Evolutionary conservation across 768 basidiomycete species (phyloP).

Genomic region (Leccinum boreale): DNA sequence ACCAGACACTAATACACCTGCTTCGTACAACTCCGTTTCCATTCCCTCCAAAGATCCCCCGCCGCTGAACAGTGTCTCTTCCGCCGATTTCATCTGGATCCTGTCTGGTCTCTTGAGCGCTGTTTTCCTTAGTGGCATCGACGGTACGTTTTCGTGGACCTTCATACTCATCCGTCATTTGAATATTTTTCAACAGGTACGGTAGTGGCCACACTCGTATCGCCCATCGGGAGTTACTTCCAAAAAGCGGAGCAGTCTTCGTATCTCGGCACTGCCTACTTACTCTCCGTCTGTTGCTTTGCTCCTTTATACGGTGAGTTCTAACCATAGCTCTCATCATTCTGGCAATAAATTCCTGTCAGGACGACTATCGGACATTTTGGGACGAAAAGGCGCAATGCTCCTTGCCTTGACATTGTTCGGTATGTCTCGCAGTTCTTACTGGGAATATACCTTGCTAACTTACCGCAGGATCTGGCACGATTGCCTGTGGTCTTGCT

Average conservation of each 20-base stretch:
- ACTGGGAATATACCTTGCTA: not conserved
- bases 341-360: not conserved
- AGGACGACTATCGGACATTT: not conserved
- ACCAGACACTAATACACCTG: not conserved
- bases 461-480: not conserved
- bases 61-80: not conserved
- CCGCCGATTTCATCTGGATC: not conserved
- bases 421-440: not conserved
- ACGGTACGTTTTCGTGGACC: not conserved
- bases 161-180: not conserved
- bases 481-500: not conserved
- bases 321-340: not conserved
- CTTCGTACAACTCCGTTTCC: not conserved
- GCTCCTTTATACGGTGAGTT: not conserved
- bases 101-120: not conserved
- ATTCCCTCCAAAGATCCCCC: not conserved
- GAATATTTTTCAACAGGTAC: conserved; percentile 39
- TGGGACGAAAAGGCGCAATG: not conserved
- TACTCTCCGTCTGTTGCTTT: not conserved
- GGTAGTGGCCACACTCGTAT: not conserved
- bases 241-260: conserved; percentile 30
- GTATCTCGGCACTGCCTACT: not conserved
- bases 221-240: conserved; percentile 29
- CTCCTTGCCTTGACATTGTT: not conserved
- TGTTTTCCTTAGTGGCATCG: not conserved